A percentile compares a stretch with the other conserved stretches of the same genome.
Conservation (phyloP, 768 basidiomycete species). For the Phaeolepiota aurea region DNA sequence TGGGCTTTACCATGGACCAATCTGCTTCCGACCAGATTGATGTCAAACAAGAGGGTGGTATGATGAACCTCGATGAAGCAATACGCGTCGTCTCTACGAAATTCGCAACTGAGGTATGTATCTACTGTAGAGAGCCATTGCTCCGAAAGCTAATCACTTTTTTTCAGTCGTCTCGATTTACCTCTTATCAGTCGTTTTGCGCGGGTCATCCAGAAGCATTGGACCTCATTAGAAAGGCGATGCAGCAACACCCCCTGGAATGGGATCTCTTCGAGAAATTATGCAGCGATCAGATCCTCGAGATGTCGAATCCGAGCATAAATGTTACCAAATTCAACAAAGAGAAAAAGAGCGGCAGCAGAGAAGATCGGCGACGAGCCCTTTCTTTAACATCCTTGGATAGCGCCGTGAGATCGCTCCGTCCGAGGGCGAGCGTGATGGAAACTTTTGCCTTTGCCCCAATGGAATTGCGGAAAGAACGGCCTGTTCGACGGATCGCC, state of each 20-base stretch:
- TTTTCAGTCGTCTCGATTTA: slow-evolving; percentile 61
- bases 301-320: slow-evolving; percentile 21
- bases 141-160: no score
- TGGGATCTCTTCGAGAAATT: slow-evolving; percentile 82
- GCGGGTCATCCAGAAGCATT: slow-evolving; percentile 79
- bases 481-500: slow-evolving; percentile 35
- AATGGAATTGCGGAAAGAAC: slow-evolving; percentile 17
- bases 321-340: slow-evolving; percentile 7
- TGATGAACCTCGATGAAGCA: slow-evolving; percentile 31
- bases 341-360: slow-evolving; percentile 8
- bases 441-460: slow-evolving; percentile 16
- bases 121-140: no score
- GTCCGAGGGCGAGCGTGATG: slow-evolving; percentile 22
- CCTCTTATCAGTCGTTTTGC: slow-evolving; percentile 81
- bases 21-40: slow-evolving; percentile 4
- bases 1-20: slow-evolving; percentile 37
- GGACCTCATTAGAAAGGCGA: slow-evolving; percentile 60
- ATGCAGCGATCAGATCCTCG: slow-evolving; percentile 49
- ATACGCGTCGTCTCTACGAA: slow-evolving; percentile 45
- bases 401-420: slow-evolving; percentile 28
- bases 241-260: slow-evolving; percentile 55
- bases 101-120: slow-evolving; percentile 48
- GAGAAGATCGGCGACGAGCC: slow-evolving; percentile 27
- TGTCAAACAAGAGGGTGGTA: slow-evolving; percentile 10
- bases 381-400: slow-evolving; percentile 48